Base-by-base conservation (phyloP, 768 basidiomycete species). In the Leucosporidium scottii region DNA sequence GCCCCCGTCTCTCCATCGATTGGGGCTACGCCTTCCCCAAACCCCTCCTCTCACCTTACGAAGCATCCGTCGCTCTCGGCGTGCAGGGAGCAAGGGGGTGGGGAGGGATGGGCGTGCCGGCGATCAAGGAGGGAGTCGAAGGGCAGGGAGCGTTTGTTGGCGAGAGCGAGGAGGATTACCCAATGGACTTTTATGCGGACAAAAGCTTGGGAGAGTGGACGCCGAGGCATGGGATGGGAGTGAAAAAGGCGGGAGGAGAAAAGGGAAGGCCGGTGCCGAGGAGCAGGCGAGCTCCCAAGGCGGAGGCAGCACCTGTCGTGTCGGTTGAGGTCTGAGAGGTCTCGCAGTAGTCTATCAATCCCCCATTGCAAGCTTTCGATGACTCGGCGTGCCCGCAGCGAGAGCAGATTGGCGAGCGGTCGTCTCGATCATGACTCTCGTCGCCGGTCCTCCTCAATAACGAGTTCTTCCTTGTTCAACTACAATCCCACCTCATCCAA, bases 11-110 rank as follows among this genome's bases (percentile, higher is more conserved):
- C 62, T 93, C 91, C 23, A 98, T 98, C 65, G 96, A 99, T 76
- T 99, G 96, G 96, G 96, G 96, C 5, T 93, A 93, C 75, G 96
- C 94, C 1, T 99, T 99, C 79, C 82, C 87, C 62, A 81, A 84
- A 27, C 96, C 96, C 3, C 81, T 98, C 59, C 79, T 99, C 47
- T 93, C 87, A 74, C 93, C 94, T 1, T 99, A 97, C 76, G 96
- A 98, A 78, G 87, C 90, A 0, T 85, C 87, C 7, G 89, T 98
- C 2, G 92, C 87, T 17, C 82, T 96, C 2, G 90, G 89, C 1
- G 82, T 82, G 60, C 79, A 82, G 9, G 60, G 65, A 25, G 71
- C 68, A 21, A 53, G 65, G 34, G 71, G 67, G 5, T 72, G 71
- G 71, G 64, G 66, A n/a, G 55, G 44, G 34, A 69, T 72, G 71